Percentiles rank a stretch among this genome's conserved stretches.
Evolutionary conservation across 2,329 filamentous ascomycete genomes (phyloP).

Genomic region (Cercospora berteroae): DNA sequence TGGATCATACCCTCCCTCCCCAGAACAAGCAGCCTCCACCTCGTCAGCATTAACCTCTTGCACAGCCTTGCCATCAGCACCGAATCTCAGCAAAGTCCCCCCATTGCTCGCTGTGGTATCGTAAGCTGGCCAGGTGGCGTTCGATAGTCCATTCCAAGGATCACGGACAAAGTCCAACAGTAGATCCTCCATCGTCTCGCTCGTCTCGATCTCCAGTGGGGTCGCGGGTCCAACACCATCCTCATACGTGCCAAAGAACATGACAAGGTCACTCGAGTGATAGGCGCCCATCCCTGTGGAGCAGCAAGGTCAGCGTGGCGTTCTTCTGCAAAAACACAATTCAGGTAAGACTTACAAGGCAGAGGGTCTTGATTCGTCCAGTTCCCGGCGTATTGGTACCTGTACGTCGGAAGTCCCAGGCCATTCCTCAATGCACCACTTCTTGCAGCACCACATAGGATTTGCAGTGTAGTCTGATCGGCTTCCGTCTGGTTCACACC

Average conservation of each 20-base stretch:
- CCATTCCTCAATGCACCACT: constrained; percentile 22
- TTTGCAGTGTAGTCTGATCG: background rate
- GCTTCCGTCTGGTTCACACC: constrained; percentile 7
- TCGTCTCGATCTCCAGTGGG: constrained; percentile 34
- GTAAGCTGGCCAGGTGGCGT: constrained; percentile 38
- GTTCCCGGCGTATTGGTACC: constrained; percentile 9
- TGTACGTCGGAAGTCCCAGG: constrained; percentile 1
- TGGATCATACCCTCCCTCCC: background rate
- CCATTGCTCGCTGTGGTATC: constrained; percentile 15
- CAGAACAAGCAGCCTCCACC: constrained; percentile 24
- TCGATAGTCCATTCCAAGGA: constrained; percentile 29
- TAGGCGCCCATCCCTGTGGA: constrained; percentile 38
- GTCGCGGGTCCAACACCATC: constrained; percentile 33
- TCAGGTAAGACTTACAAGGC: background rate
- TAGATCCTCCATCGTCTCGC: constrained; percentile 39
- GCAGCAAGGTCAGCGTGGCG: background rate
- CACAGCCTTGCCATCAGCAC: constrained; percentile 22
- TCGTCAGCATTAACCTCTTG: constrained; percentile 21
- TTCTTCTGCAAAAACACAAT: too few species aligned
- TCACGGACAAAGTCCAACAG: constrained; percentile 40
- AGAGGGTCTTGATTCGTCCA: constrained; percentile 4
- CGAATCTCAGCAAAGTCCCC: constrained; percentile 24
- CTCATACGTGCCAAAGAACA: constrained; percentile 40
- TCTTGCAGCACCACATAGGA: background rate
- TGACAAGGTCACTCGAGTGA: constrained; percentile 38